Conservation (phyloP, 352 stramenopile genomes). For the Thraustochytrium sp. region DNA sequence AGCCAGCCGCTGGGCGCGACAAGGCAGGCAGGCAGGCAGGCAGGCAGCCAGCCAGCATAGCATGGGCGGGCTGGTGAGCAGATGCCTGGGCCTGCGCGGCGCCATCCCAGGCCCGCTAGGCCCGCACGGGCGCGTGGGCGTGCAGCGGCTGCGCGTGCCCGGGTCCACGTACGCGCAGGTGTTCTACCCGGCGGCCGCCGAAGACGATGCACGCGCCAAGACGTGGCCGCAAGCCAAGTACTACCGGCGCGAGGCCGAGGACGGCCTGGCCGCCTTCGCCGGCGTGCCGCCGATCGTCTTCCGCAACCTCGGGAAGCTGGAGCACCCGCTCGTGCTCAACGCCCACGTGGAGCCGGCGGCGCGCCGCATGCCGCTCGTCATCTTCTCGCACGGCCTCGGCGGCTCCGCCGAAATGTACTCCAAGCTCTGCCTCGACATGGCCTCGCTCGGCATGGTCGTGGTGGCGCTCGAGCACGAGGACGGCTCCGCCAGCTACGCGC, state of each 20-base stretch:
- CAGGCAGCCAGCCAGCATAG: too few species aligned
- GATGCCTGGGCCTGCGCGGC: not conserved
- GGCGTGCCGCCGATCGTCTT: not conserved
- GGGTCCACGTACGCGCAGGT: constrained; percentile 22
- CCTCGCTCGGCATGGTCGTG: constrained; percentile 48
- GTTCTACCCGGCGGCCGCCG: constrained; percentile 32
- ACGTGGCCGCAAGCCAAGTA: not conserved
- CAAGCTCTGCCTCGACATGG: constrained; percentile 50
- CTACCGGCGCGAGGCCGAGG: not conserved
- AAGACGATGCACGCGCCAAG: not conserved
- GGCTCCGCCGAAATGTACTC: constrained; percentile 54
- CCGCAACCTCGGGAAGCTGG: not conserved
- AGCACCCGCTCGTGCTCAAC: constrained; percentile 27
- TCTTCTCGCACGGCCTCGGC: constrained; percentile 52
- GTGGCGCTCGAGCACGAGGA: constrained; percentile 53
- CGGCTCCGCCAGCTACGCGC: constrained; percentile 48
- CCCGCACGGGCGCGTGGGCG: not conserved
- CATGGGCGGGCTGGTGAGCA: not conserved
- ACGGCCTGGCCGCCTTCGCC: not conserved
- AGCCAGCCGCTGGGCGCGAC: too few species aligned
- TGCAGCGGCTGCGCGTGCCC: not conserved
- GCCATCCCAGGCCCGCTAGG: not conserved
- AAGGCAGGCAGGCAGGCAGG: too few species aligned
- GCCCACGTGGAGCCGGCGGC: not conserved
- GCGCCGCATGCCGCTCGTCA: constrained; percentile 46